Conservation (phyloP, 2,329 filamentous ascomycete genomes). For the Trichoderma simmonsii region DNA sequence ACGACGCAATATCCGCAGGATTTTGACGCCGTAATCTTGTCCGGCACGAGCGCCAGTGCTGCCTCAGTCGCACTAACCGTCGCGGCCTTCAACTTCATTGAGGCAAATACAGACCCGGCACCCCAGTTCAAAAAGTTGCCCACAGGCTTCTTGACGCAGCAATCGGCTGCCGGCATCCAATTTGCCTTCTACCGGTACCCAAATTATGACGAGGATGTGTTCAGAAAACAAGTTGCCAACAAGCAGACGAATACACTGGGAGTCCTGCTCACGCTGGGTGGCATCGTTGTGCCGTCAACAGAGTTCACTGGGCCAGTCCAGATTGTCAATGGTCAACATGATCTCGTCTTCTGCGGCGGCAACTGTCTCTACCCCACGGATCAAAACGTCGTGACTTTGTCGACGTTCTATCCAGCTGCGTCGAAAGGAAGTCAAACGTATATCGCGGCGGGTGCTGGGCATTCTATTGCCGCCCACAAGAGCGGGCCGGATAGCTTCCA, state of each 20-base stretch:
- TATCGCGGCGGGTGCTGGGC: slow-evolving; percentile 3
- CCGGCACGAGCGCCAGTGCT: slow-evolving; percentile 2
- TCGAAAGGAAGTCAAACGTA: slow-evolving; percentile 1
- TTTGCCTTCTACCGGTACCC: slow-evolving; percentile 7
- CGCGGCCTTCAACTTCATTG: neutral
- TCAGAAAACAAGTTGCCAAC: neutral
- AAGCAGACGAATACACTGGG: slow-evolving; percentile 7
- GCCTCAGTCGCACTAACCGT: neutral
- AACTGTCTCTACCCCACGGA: slow-evolving; percentile 3
- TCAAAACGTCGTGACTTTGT: neutral
- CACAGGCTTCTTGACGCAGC: neutral
- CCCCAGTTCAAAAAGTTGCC: neutral
- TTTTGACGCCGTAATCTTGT: neutral
- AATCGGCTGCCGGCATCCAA: slow-evolving; percentile 1
- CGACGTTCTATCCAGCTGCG: neutral
- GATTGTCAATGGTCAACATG: neutral
- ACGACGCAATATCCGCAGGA: neutral
- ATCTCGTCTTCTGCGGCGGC: slow-evolving; percentile 6
- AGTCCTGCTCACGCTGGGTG: neutral
- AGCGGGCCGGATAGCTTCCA: slow-evolving; percentile 1
- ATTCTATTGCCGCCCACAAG: neutral
- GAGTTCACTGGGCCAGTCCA: neutral
- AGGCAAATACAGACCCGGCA: neutral
- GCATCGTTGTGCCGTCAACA: slow-evolving; percentile 4
- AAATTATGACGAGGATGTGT: neutral